These are phyloP conservation scores for Curvularia hawaiiensis DNA, from an alignment of 2,329 filamentous ascomycete genomes.

Conservation along the genomic window DNA sequence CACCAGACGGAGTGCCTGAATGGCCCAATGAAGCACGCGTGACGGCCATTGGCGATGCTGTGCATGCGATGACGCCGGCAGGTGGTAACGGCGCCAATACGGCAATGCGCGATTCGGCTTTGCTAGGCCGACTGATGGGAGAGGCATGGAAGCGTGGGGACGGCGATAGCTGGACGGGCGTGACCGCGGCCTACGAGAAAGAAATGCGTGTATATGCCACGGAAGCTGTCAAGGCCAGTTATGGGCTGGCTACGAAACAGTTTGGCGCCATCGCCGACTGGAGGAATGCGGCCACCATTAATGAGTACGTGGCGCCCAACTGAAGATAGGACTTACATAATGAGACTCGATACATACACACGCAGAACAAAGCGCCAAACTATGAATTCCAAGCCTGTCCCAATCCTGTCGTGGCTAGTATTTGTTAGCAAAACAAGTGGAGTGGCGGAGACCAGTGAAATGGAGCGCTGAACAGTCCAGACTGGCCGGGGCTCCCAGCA, in stretches of 20 bases:
- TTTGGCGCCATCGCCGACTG: conserved; percentile 26
- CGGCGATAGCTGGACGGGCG: conserved; percentile 33
- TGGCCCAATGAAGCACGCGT: conserved; percentile 63
- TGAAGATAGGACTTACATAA: neutral
- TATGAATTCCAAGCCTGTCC: neutral
- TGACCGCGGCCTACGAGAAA: conserved; percentile 47
- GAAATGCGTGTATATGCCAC: conserved; percentile 46
- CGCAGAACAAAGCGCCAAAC: neutral
- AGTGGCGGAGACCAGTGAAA: neutral
- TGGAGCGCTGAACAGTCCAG: neutral
- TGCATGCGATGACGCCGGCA: conserved; percentile 55
- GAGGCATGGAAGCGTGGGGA: conserved; percentile 32
- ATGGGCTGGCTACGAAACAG: conserved; percentile 40
- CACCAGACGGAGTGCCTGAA: conserved; percentile 62
- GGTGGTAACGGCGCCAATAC: conserved; percentile 55
- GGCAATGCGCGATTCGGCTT: conserved; percentile 50
- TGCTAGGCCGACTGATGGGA: conserved; percentile 47
- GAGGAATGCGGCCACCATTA: conserved; percentile 19
- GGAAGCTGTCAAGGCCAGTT: conserved; percentile 58
- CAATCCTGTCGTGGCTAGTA: neutral
- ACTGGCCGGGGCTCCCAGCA: neutral
- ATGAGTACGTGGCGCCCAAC: conserved; percentile 28
- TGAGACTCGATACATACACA: neutral
- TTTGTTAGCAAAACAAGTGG: neutral
- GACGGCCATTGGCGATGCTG: conserved; percentile 53